Conservation (phyloP, 1,284 basidiomycete species). For the Fomitopsis palustris region DNA sequence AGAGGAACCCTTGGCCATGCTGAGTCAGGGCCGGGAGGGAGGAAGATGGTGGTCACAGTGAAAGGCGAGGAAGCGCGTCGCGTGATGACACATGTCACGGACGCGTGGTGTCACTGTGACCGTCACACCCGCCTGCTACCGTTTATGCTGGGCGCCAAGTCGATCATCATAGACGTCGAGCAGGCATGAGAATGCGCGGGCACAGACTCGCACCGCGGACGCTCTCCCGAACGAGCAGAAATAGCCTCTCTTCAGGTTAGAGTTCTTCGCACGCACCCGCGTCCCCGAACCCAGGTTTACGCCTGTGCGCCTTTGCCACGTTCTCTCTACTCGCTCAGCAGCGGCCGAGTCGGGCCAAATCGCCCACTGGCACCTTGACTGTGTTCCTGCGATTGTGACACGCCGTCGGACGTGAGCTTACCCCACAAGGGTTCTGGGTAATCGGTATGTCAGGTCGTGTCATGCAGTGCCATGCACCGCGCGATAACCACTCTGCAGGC, state of each 20-base stretch:
- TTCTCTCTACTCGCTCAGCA: too few relatives aligned
- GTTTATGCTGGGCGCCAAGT: background rate
- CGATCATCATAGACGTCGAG: background rate
- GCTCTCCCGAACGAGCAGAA: background rate
- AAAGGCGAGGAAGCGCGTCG: conserved; percentile 15
- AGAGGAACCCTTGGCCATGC: conserved; percentile 46
- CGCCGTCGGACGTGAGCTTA: too few relatives aligned
- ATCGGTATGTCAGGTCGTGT: too few relatives aligned
- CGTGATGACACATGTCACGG: conserved; percentile 14
- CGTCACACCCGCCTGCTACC: background rate
- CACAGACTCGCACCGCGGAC: background rate
- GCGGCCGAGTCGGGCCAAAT: too few relatives aligned
- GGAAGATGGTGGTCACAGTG: background rate
- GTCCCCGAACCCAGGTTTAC: background rate
- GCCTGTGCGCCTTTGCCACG: too few relatives aligned
- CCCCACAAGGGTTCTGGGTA: too few relatives aligned
- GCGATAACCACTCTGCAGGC: too few relatives aligned
- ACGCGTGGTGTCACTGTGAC: conserved; percentile 22
- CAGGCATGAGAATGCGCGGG: background rate
- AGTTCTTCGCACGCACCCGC: background rate
- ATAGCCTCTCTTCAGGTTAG: background rate
- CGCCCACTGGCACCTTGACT: too few relatives aligned
- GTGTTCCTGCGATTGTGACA: too few relatives aligned
- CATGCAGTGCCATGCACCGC: too few relatives aligned
- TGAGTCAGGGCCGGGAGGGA: conserved; percentile 11